A percentile compares a stretch with the other conserved stretches of the same genome.
phyloP scores from a whole-genome alignment of 2,329 filamentous ascomycete species.

The Botryotinia convoluta region DNA sequence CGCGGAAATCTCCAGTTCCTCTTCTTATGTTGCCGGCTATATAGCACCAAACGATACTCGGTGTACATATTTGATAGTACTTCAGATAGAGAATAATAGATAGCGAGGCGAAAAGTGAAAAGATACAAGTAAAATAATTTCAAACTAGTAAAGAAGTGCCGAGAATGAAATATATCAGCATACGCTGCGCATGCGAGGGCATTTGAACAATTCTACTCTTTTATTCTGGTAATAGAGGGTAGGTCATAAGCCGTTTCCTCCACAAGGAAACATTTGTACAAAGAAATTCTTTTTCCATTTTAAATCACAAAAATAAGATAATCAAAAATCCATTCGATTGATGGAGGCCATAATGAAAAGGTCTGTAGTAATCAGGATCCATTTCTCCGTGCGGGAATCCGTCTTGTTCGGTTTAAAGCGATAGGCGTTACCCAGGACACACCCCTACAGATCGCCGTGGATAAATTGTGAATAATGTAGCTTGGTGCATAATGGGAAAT shows the following conservation, averaged over 20 bases:
- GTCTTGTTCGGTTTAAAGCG: background rate
- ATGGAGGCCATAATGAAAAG: background rate
- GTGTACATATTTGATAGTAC: background rate
- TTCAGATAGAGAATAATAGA: background rate
- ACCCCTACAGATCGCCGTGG: background rate
- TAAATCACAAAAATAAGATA: background rate
- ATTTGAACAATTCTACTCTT: too few relatives aligned
- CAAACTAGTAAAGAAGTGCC: rapidly evolving
- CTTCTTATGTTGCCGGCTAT: background rate
- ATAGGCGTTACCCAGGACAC: background rate
- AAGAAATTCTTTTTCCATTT: too few relatives aligned
- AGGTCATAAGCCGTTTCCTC: too few relatives aligned
- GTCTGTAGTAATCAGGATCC: background rate
- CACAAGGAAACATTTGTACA: background rate
- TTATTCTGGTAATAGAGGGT: too few relatives aligned
- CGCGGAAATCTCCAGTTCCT: rapidly evolving
- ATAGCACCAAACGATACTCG: background rate
- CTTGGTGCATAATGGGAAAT: background rate
- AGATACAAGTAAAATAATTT: background rate
- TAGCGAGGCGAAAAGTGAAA: too few relatives aligned
- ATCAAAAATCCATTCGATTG: background rate
- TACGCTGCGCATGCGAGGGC: background rate
- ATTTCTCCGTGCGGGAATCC: background rate
- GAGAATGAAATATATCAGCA: background rate
- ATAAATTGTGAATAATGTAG: background rate